phyloP scores from a whole-genome alignment of 192 early-diverging fungal genomes.

The Cladochytrium replicatum region DNA sequence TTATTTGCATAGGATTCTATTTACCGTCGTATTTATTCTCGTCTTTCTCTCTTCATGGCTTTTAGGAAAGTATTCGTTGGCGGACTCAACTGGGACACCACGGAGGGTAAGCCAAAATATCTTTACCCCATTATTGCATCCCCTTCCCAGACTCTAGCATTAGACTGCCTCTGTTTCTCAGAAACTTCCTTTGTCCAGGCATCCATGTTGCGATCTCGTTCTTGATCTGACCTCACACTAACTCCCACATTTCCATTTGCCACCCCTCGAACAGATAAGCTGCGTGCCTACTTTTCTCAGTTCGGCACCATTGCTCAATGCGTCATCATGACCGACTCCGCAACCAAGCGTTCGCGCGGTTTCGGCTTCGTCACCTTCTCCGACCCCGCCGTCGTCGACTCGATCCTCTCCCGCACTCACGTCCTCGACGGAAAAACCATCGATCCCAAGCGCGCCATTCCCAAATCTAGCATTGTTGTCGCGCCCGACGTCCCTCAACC shows the following conservation, averaged over 20 bases:
- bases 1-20: too few species aligned
- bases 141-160: background rate
- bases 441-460: slow-evolving; percentile 63
- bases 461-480: slow-evolving; percentile 66
- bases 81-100: slow-evolving; percentile 74
- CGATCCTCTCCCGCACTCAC: slow-evolving; percentile 56
- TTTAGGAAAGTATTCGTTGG: slow-evolving; percentile 79
- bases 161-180: background rate
- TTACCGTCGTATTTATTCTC: too few species aligned
- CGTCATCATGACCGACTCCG: slow-evolving; percentile 64
- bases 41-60: too few species aligned
- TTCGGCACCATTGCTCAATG: slow-evolving; percentile 66
- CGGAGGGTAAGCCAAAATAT: slow-evolving; percentile 58
- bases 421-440: slow-evolving; percentile 69
- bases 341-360: slow-evolving; percentile 58
- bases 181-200: background rate
- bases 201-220: slow-evolving; percentile 2
- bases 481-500: too few species aligned
- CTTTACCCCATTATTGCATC: slow-evolving; percentile 1
- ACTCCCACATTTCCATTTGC: background rate
- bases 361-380: slow-evolving; percentile 72
- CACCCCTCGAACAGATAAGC: slow-evolving; percentile 41
- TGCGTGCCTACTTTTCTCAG: slow-evolving; percentile 57
- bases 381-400: slow-evolving; percentile 49
- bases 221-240: background rate